Base-by-base conservation (phyloP, 2,329 filamentous ascomycete species). In the Trichoderma koningii region DNA sequence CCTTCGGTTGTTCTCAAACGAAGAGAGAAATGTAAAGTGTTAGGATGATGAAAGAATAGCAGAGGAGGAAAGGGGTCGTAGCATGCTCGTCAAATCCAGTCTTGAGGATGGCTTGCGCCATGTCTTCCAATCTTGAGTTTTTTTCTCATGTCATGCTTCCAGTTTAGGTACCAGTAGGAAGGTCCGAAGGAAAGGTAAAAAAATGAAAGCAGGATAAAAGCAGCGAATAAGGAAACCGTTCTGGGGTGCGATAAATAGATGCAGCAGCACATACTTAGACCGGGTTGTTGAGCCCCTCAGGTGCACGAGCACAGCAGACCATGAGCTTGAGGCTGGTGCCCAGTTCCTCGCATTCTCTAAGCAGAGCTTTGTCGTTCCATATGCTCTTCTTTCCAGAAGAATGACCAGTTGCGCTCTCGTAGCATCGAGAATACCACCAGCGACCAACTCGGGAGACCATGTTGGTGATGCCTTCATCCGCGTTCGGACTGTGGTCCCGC, bases 351-450 rank as follows among this genome's bases (percentile, higher is more conserved):
- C 93, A 97, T 78, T 99, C 95, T 17, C 86, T 81, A 53, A 98
- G 80, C 30, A 98, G 78, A 10, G 83, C 83, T 63, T 83, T 85
- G 73, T 97, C 90, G 53, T 83, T 84, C 89, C 93, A 98, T 69
- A 98, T 91, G 74, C 90, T 91, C 74, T 89, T 85, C 66, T 73
- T 75, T 74, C 56, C 81, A 70, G 38, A 79, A 75, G 66, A 66
- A 42, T 68, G 66, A n/a, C 85, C 76, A 9, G 88, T 81, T 5
- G 85, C 82, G 64, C 84, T 86, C 77, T 97, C 94, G 75, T 97
- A 98, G 80, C 94, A 97, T 60, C 90, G 87, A 10, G 87, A 91
- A 77, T 97, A 98, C 95, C 95, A 99, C 92, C 94, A 98, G 50
- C 95, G 85, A 2, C 93, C 94, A 12, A 98, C 94, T 68, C 88